Evolutionary conservation across 73 alveolate species (phyloP).

Genomic region (Tetrahymena borealis): DNA sequence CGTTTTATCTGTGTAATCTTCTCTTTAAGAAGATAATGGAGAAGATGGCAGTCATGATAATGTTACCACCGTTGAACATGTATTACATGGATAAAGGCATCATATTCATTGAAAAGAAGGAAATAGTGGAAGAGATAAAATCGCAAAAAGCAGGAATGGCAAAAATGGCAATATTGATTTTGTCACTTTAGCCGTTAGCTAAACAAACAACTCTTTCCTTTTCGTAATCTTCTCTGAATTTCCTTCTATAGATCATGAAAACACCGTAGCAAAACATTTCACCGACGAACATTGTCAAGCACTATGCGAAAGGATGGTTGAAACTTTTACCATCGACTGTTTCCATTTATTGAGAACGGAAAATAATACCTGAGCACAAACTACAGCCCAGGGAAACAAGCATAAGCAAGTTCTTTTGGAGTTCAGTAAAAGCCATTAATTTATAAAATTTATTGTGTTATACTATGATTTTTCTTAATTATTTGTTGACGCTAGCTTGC

Average conservation of each 20-base stretch:
- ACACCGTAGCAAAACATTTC: slow-evolving; percentile 48
- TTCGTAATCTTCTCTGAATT: not conserved
- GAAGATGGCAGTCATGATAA: slow-evolving; percentile 74
- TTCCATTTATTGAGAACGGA: slow-evolving; percentile 11
- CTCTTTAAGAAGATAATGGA: slow-evolving; percentile 63
- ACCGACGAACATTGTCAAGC: slow-evolving; percentile 53
- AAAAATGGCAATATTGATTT: slow-evolving; percentile 13
- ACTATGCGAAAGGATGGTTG: slow-evolving; percentile 63
- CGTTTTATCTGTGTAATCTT: slow-evolving; percentile 58
- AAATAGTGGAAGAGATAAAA: slow-evolving; percentile 63
- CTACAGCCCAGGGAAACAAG: not conserved
- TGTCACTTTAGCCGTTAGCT: not conserved
- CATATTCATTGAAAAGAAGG: slow-evolving; percentile 69
- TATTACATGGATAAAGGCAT: slow-evolving; percentile 84
- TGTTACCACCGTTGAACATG: slow-evolving; percentile 87
- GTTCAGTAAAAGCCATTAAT: not conserved
- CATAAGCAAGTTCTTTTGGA: not conserved
- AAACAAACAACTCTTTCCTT: slow-evolving; percentile 3
- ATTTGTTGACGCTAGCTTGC: not conserved
- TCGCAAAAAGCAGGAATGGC: slow-evolving; percentile 79
- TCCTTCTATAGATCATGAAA: slow-evolving; percentile 15
- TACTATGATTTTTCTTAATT: not conserved
- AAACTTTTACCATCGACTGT: slow-evolving; percentile 23
- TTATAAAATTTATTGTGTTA: not conserved
- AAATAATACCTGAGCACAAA: slow-evolving; percentile 1